Evolutionary conservation across 1,284 basidiomycete genomes (phyloP).

Genomic region (Marasmius tenuissimus): DNA sequence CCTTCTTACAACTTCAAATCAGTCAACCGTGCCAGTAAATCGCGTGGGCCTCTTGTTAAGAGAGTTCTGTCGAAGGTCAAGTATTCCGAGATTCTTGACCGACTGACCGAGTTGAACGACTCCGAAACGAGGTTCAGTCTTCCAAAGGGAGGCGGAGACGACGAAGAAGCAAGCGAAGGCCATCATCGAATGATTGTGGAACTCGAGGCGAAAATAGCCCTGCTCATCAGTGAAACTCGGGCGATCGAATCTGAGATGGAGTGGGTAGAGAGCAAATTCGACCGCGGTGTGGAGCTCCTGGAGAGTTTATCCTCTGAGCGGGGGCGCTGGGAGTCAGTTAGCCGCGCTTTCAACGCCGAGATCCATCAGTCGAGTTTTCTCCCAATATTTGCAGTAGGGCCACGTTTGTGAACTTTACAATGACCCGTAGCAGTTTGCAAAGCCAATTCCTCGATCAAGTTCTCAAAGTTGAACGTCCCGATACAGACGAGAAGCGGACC

Average conservation of each 20-base stretch:
- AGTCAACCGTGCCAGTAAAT: slow-evolving; percentile 94
- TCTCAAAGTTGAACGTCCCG: slow-evolving; percentile 94
- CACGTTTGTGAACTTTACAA: slow-evolving; percentile 99
- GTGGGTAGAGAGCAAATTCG: slow-evolving; percentile 94
- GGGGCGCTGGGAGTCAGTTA: slow-evolving; percentile 92
- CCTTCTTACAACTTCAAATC: slow-evolving; percentile 95
- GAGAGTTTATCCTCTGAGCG: slow-evolving; percentile 96
- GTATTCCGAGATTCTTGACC: slow-evolving; percentile 98
- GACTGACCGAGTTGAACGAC: slow-evolving; percentile 94
- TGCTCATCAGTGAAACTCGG: slow-evolving; percentile 96
- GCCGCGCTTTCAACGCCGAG: slow-evolving; percentile 96
- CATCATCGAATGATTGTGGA: slow-evolving; percentile 94
- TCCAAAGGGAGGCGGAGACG: slow-evolving; percentile 89
- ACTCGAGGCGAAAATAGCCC: slow-evolving; percentile 89
- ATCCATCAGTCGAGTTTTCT: slow-evolving; percentile 96
- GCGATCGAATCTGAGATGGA: slow-evolving; percentile 99
- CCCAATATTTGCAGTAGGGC: slow-evolving; percentile 99
- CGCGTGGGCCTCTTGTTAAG: slow-evolving; percentile 97
- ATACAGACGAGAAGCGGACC: slow-evolving; percentile 96
- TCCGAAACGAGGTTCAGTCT: slow-evolving; percentile 92
- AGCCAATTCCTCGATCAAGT: slow-evolving; percentile 98
- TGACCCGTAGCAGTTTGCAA: slow-evolving; percentile 97
- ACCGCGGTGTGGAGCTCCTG: slow-evolving; percentile 94
- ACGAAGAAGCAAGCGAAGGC: slow-evolving; percentile 91
- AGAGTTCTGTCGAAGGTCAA: slow-evolving; percentile 98